Percentiles rank a stretch among this genome's conserved stretches.
These are phyloP conservation scores for Fusarium nisikadoi DNA, from an alignment of 2,329 filamentous ascomycete species.

Conservation along the genomic window DNA sequence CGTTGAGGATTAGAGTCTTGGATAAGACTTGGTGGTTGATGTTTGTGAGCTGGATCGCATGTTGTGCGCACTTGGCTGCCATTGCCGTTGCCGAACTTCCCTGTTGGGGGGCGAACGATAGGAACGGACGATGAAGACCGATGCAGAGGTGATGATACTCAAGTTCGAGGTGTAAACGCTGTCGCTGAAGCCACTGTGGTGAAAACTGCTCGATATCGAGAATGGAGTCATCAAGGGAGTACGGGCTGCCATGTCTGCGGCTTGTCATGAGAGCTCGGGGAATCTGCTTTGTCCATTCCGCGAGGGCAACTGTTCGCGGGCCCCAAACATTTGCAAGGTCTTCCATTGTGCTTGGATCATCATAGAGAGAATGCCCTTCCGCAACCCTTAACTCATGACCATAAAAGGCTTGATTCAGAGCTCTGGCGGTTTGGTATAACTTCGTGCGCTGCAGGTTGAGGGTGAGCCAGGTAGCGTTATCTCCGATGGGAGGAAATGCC, in stretches of 20 bases:
- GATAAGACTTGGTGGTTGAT: neutral
- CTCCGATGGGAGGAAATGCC: conserved; percentile 9
- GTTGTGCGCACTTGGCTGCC: neutral
- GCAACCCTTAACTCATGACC: neutral
- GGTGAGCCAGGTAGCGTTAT: conserved; percentile 5
- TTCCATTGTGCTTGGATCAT: neutral
- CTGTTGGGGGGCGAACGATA: neutral
- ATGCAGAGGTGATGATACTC: conserved; percentile 18
- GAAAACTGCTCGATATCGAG: conserved; percentile 3
- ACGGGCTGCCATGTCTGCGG: neutral
- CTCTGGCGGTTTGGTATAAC: neutral
- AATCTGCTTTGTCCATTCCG: neutral
- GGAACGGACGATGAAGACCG: conserved; percentile 3
- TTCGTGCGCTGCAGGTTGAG: conserved; percentile 6
- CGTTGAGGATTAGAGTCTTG: neutral
- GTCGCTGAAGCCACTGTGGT: conserved; percentile 11
- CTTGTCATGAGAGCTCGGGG: neutral
- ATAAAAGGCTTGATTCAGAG: neutral
- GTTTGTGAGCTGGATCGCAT: conserved; percentile 2
- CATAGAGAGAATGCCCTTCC: neutral
- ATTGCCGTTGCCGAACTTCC: neutral
- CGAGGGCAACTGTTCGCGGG: neutral
- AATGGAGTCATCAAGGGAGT: neutral
- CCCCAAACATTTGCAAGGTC: neutral
- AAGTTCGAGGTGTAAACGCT: neutral